Evolutionary conservation across 1,284 basidiomycete species (phyloP).

Genomic region (Wallemia mellicola): DNA sequence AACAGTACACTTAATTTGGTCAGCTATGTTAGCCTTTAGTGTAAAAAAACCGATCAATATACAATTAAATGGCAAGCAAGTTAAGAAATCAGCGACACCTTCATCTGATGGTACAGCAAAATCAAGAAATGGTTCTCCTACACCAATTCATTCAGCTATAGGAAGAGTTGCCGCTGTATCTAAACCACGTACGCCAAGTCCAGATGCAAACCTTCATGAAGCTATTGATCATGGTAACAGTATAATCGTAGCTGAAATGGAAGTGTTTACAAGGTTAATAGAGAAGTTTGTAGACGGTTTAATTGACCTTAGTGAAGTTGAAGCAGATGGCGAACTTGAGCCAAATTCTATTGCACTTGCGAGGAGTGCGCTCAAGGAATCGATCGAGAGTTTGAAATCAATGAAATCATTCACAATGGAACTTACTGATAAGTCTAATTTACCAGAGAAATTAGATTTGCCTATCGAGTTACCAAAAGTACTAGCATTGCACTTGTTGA

Average conservation of each 20-base stretch:
- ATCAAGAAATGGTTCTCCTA: background rate
- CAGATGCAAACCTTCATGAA: background rate
- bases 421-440: background rate
- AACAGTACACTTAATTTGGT: background rate
- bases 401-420: background rate
- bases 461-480: background rate
- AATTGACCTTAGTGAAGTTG: background rate
- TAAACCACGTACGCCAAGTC: background rate
- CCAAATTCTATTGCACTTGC: background rate
- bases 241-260: background rate
- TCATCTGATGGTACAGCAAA: background rate
- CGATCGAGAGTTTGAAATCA: background rate
- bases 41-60: background rate
- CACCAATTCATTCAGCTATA: background rate
- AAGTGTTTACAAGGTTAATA: background rate
- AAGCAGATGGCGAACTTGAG: background rate
- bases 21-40: background rate
- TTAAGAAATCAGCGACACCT: background rate
- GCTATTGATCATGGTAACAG: background rate
- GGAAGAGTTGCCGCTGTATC: background rate
- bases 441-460: background rate
- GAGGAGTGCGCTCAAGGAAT: background rate
- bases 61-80: background rate
- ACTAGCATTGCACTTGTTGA: background rate
- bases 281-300: background rate